Evolutionary conservation across 768 basidiomycete species (phyloP).

Genomic region (Russula earlei): DNA sequence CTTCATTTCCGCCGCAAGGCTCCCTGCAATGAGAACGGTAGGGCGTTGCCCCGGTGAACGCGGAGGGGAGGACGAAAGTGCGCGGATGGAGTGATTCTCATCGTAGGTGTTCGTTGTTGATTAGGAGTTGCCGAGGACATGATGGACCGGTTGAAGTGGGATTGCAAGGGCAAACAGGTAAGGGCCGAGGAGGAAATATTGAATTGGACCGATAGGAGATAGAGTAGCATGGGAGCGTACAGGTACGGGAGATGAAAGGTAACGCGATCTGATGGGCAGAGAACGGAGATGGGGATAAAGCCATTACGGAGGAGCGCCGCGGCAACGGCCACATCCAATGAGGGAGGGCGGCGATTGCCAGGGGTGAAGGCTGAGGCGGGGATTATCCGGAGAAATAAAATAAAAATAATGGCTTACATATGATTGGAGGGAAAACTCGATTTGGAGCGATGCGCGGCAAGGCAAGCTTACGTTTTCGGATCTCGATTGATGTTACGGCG

Average conservation of each 20-base stretch:
- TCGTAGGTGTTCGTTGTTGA: background rate
- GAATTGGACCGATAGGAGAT: background rate
- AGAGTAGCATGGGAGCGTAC: conserved; percentile 10
- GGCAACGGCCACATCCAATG: conserved; percentile 2
- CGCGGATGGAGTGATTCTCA: background rate
- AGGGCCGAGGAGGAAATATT: background rate
- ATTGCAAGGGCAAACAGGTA: too few relatives aligned
- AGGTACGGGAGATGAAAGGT: conserved; percentile 8
- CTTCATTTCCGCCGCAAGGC: conserved; percentile 1
- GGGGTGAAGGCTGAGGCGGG: background rate
- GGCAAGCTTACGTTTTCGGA: conserved; percentile 12
- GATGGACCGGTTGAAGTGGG: too few relatives aligned
- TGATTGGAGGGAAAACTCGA: too few relatives aligned
- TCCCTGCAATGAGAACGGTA: background rate
- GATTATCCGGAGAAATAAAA: conserved; percentile 4
- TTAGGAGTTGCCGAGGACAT: background rate
- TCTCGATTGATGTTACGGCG: conserved; percentile 10
- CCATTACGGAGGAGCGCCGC: too few relatives aligned
- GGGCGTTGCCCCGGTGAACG: background rate
- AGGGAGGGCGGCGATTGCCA: conserved; percentile 12
- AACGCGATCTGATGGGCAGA: conserved; percentile 3
- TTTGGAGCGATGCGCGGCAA: background rate
- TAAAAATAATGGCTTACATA: too few relatives aligned
- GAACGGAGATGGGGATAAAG: conserved; percentile 1
- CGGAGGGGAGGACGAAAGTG: background rate